Base-by-base conservation (phyloP, 139 green algal genomes). In the Yamagishiella unicocca region DNA sequence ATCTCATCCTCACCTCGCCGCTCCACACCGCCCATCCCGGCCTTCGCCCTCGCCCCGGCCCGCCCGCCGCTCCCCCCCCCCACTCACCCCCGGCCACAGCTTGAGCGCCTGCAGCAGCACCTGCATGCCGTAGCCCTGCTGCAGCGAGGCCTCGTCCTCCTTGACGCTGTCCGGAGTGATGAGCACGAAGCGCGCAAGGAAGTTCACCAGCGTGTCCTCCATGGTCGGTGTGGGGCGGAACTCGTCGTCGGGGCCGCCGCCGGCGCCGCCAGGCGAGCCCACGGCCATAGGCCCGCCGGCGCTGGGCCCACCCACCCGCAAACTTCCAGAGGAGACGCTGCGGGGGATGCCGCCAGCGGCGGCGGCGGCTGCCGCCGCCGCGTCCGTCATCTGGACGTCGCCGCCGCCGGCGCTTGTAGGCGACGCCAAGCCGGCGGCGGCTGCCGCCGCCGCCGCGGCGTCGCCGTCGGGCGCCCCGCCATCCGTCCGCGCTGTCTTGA, bases 191-290 rank as follows among this genome's bases (percentile, higher is more conserved):
- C 97, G 95, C 46, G 96, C 89, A 33, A 99, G 82, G 89, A 99
- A 99, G 87, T 94, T 98, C 37, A 99, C 84, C 42, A 99, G 82
- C 82, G 94, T 92, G 50, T 98, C 94, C 46, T 95, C 90, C 96
- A 97, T 98, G 2, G 76, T 76, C 9, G 83, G 76, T 2, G 79
- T 91, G 82, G 67, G 58, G 4, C 40, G 40, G 82, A 76, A 75
- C 14, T 76, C 82, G 66, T 54, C 81, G 9, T 82, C 68, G 8
- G 19, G 21, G 75, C 73, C 62, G 38, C 43, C 31, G 1, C 50
- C 33, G 66, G 1, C 40, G 35, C 27, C 62, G 45, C 25, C 70
- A 24, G 77, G 64, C 31, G 74, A 71, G 2, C 50, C 1, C 7
- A 27, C 35, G 42, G 82, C 5, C 40, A 14, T 6, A 3, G 43